A percentile compares a stretch with the other conserved stretches of the same genome.
These are phyloP conservation scores for Veloboletus limbatus DNA, from an alignment of 1,284 basidiomycete species.

Conservation along the genomic window DNA sequence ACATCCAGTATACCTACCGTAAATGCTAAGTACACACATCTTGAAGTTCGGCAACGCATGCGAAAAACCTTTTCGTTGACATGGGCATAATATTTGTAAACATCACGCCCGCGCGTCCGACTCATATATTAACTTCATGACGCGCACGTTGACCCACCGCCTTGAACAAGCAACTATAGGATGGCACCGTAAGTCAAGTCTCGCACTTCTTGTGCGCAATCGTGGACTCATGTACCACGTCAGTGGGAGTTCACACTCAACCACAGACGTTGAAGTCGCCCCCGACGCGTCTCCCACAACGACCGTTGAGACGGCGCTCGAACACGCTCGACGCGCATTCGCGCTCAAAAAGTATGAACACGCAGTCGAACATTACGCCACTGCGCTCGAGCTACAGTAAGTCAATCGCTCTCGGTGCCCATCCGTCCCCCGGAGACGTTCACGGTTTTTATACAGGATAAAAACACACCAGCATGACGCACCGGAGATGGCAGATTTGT, in stretches of 20 bases:
- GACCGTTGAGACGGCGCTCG: conserved; percentile 58
- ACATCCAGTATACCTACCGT: conserved; percentile 29
- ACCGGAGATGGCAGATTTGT: conserved; percentile 76
- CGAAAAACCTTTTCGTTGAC: no score
- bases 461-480: conserved; percentile 70
- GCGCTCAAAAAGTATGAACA: conserved; percentile 86
- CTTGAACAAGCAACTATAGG: no score
- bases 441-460: conserved; percentile 47
- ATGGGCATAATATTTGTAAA: conserved; percentile 12
- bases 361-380: conserved; percentile 81
- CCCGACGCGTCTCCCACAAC: conserved; percentile 19
- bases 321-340: conserved; percentile 81
- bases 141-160: no score
- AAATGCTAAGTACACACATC: conserved; percentile 15
- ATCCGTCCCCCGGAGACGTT: conserved; percentile 14
- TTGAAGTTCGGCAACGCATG: no score
- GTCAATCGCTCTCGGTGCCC: conserved; percentile 9
- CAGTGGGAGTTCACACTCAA: conserved; percentile 8
- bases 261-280: not conserved
- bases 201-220: not conserved
- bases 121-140: no score
- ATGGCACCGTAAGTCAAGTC: conserved; percentile 26
- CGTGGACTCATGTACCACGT: not conserved
- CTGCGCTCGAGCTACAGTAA: conserved; percentile 79
- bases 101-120: conserved; percentile 19